phyloP scores from a whole-genome alignment of 2,329 filamentous ascomycete species.

The Fusarium tuaranense region DNA sequence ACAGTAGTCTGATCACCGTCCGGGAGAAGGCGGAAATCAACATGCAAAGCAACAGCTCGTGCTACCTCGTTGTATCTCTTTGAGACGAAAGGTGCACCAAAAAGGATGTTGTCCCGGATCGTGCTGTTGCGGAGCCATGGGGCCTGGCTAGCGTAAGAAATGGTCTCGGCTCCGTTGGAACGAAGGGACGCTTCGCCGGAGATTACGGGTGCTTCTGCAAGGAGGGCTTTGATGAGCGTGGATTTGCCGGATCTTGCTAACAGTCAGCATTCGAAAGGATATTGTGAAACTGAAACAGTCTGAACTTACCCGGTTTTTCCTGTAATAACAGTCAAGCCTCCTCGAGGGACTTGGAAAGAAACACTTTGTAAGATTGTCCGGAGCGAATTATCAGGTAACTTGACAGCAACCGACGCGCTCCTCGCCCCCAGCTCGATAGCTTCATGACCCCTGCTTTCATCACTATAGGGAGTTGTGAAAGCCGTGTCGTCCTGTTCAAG shows the following conservation, averaged over 20 bases:
- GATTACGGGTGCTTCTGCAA: not conserved
- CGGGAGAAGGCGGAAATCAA: constrained; percentile 8
- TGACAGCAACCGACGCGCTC: not conserved
- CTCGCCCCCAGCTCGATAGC: not conserved
- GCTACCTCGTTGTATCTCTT: constrained; percentile 46
- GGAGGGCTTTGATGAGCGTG: not conserved
- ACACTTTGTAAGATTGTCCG: not conserved
- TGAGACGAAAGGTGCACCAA: constrained; percentile 43
- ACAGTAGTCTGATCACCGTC: constrained; percentile 4
- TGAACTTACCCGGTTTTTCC: not conserved
- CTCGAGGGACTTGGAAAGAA: not conserved
- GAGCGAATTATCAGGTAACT: not conserved
- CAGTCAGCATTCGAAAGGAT: not conserved
- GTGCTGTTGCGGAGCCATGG: constrained; percentile 57
- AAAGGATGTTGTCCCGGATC: constrained; percentile 54
- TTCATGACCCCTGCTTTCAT: not conserved
- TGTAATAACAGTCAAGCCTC: not conserved
- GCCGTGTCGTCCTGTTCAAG: not conserved
- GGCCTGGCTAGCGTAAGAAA: constrained; percentile 55
- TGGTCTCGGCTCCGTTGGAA: not conserved
- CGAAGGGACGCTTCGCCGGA: not conserved
- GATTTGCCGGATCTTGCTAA: not conserved
- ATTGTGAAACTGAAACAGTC: not conserved
- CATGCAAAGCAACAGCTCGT: constrained; percentile 2
- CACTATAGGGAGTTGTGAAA: not conserved